phyloP scores from a whole-genome alignment of 345 rosid genomes.

The Ceriops tagal region DNA sequence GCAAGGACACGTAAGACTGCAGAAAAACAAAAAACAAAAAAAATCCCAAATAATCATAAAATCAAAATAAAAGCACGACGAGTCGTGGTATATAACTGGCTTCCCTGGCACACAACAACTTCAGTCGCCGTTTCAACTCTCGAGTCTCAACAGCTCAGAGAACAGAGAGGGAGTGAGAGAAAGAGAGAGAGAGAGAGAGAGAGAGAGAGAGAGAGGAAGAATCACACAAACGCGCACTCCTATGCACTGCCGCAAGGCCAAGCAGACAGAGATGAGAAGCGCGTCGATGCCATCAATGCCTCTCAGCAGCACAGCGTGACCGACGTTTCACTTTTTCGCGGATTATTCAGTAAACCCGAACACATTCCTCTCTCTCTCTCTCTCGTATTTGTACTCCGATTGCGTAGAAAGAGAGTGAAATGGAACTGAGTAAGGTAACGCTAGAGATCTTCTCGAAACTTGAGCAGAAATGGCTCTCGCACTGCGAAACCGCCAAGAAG shows the following conservation, averaged over 20 bases:
- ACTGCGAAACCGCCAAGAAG: constrained; percentile 59
- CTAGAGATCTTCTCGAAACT: constrained; percentile 87
- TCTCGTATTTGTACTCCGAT: too few relatives aligned
- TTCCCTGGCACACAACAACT: background rate
- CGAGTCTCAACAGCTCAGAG: constrained; percentile 13
- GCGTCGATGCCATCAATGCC: constrained; percentile 30
- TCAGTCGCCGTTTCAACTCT: constrained; percentile 20
- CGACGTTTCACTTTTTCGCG: background rate
- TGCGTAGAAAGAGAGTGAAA: constrained; percentile 14
- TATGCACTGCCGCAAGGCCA: background rate
- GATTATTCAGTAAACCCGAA: background rate
- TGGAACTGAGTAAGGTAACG: constrained; percentile 89
- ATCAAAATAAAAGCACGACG: too few relatives aligned
- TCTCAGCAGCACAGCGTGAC: constrained; percentile 34
- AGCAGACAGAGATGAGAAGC: background rate
- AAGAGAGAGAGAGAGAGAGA: background rate
- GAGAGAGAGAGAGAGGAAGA: background rate
- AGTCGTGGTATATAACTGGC: constrained; percentile 22
- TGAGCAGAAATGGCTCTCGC: constrained; percentile 90
- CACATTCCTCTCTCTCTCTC: too few relatives aligned
- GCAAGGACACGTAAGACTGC: constrained; percentile 39
- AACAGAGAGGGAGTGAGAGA: background rate
- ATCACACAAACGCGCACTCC: background rate
- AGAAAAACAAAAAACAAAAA: background rate
- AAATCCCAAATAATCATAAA: too few relatives aligned